A percentile compares a stretch with the other conserved stretches of the same genome.
Evolutionary conservation across 305 asterid genomes (phyloP).

Genomic region (Rubia peregrina): DNA sequence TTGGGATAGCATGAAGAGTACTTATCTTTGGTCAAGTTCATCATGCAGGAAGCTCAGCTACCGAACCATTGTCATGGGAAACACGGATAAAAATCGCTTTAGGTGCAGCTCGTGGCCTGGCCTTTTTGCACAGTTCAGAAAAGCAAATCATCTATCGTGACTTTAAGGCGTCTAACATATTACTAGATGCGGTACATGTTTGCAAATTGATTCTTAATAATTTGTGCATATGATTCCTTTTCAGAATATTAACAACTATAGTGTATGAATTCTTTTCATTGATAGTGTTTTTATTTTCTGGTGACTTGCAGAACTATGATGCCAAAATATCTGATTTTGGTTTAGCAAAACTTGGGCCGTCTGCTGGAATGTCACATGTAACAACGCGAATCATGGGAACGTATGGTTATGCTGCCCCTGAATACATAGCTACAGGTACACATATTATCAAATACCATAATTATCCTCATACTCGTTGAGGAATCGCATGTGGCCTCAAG

Average conservation of each 20-base stretch:
- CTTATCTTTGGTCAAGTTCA: constrained; percentile 18
- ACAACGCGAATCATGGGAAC: constrained; percentile 96
- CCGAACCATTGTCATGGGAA: constrained; percentile 72
- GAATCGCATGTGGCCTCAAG: not conserved
- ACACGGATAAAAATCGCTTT: constrained; percentile 60
- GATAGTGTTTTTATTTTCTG: constrained; percentile 15
- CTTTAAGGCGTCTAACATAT: constrained; percentile 88
- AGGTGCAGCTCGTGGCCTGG: constrained; percentile 82
- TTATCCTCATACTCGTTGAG: not conserved
- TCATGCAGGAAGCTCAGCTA: constrained; percentile 48
- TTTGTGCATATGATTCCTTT: not conserved
- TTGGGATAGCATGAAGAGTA: constrained; percentile 6
- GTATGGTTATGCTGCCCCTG: constrained; percentile 94
- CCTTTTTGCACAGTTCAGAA: constrained; percentile 70
- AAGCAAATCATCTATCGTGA: constrained; percentile 73
- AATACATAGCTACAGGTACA: constrained; percentile 83
- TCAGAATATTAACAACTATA: constrained; percentile 1
- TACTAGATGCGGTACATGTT: constrained; percentile 64
- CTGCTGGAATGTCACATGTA: constrained; percentile 71
- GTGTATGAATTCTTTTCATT: not conserved
- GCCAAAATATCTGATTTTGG: constrained; percentile 95
- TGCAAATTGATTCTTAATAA: not conserved
- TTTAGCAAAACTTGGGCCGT: constrained; percentile 77
- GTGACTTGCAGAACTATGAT: constrained; percentile 58
- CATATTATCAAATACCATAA: constrained; percentile 7